phyloP scores from a whole-genome alignment of 2,329 filamentous ascomycete genomes.

The Calonectria henricotiae region DNA sequence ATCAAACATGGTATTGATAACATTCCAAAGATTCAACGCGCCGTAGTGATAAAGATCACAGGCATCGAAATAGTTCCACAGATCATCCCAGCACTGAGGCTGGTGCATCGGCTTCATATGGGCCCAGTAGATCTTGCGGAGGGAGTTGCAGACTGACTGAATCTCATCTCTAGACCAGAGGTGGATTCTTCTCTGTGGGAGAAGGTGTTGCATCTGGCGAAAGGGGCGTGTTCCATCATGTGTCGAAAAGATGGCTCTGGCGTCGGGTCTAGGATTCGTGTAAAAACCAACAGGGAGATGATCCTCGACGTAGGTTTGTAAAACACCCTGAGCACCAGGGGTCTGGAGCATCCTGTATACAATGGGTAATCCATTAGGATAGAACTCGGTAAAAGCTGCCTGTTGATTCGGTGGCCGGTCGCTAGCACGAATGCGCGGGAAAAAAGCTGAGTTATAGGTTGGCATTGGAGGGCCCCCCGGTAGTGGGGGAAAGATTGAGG shows the following conservation, averaged over 20 bases:
- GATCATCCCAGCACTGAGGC: conserved; percentile 58
- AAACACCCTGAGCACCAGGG: conserved; percentile 46
- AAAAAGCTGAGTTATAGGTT: conserved; percentile 36
- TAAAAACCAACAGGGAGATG: conserved; percentile 60
- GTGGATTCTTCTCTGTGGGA: conserved; percentile 52
- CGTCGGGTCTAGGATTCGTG: conserved; percentile 53
- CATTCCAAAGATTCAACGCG: conserved; percentile 66
- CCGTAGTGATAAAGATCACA: conserved; percentile 66
- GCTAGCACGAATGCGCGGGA: conserved; percentile 47
- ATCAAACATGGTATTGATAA: conserved; percentile 61
- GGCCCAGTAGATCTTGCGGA: conserved; percentile 58
- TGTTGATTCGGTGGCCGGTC: conserved; percentile 49
- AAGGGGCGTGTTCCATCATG: conserved; percentile 52
- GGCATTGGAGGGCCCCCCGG: conserved; percentile 40
- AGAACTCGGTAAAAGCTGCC: conserved; percentile 53
- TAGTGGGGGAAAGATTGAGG: conserved; percentile 24
- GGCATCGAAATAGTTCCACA: conserved; percentile 67
- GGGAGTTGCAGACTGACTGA: conserved; percentile 59
- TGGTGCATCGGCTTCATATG: conserved; percentile 56
- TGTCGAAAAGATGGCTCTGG: conserved; percentile 62
- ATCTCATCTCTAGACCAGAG: conserved; percentile 62
- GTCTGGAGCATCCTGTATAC: conserved; percentile 57
- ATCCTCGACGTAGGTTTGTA: conserved; percentile 57
- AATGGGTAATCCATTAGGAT: conserved; percentile 58
- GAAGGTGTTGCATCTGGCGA: conserved; percentile 52